Conservation (phyloP, 1,284 basidiomycete species). For the Farysia itapuensis region DNA sequence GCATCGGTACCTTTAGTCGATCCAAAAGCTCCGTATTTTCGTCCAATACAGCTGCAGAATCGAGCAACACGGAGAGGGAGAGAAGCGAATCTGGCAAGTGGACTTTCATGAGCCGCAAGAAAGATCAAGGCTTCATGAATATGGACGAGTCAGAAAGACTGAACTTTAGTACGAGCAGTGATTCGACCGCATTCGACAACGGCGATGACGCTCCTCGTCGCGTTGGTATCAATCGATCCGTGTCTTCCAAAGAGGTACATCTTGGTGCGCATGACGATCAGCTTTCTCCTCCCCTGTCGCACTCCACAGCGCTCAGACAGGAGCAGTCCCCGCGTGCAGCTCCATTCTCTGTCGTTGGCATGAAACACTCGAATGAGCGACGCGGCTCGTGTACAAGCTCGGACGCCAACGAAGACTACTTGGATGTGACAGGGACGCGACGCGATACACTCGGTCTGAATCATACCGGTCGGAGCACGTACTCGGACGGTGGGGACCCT, state of each 20-base stretch:
- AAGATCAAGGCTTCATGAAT: slow-evolving; percentile 22
- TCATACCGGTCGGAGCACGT: slow-evolving; percentile 26
- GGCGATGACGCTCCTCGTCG: neutral
- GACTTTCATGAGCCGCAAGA: slow-evolving; percentile 19
- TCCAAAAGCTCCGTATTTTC: slow-evolving; percentile 2
- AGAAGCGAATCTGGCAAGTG: slow-evolving; percentile 21
- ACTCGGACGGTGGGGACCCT: slow-evolving; percentile 22
- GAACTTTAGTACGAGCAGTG: neutral
- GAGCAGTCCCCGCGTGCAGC: slow-evolving; percentile 16
- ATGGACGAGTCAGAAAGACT: slow-evolving; percentile 12
- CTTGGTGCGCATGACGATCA: slow-evolving; percentile 5
- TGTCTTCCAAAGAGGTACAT: slow-evolving; percentile 11
- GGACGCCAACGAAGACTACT: slow-evolving; percentile 11
- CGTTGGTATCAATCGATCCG: neutral
- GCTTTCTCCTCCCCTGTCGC: neutral
- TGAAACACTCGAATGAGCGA: slow-evolving; percentile 5
- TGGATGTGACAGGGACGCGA: slow-evolving; percentile 1
- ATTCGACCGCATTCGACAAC: too few relatives aligned
- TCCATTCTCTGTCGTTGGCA: neutral
- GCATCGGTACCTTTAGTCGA: slow-evolving; percentile 22
- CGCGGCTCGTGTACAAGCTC: slow-evolving; percentile 14
- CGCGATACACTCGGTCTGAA: slow-evolving; percentile 6
- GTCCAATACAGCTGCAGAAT: slow-evolving; percentile 2
- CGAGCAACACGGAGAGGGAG: slow-evolving; percentile 19
- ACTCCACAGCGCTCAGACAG: neutral